A percentile compares a stretch with the other conserved stretches of the same genome.
These are phyloP conservation scores for Corylus avellana DNA, from an alignment of 306 rosid species.

Conservation along the genomic window DNA sequence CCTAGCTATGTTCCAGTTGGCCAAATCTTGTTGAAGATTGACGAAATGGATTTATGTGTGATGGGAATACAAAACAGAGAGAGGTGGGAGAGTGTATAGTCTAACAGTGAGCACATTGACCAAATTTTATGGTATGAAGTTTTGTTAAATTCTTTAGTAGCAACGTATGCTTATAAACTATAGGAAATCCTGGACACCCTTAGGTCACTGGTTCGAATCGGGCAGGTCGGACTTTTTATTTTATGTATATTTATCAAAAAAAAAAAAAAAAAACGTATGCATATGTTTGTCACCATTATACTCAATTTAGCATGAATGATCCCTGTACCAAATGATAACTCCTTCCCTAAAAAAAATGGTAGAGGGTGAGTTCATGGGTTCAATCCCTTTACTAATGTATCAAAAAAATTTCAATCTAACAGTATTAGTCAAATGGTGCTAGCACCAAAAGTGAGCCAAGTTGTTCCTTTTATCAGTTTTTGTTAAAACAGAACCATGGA, in stretches of 20 bases:
- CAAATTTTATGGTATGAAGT: background rate
- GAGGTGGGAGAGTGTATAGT: no score
- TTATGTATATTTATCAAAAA: no score
- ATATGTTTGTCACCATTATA: background rate
- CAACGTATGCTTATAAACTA: background rate
- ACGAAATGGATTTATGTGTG: no score
- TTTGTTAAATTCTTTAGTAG: background rate
- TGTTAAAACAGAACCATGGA: conserved; percentile 4
- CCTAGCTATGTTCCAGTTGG: no score
- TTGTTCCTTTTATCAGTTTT: background rate
- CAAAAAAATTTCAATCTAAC: background rate
- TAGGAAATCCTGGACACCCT: no score
- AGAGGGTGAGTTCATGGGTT: background rate
- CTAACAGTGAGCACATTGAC: no score
- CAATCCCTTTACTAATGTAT: background rate
- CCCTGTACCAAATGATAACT: background rate
- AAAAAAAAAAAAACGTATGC: background rate
- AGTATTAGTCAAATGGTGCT: background rate
- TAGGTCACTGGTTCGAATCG: no score
- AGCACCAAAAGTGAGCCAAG: no score
- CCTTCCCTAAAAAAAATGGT: background rate
- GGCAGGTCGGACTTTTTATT: no score
- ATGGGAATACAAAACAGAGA: no score
- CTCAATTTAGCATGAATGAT: background rate
- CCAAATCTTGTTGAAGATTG: no score